These are phyloP conservation scores for Solanum sejunctum DNA, from an alignment of 257 asterid species.

Conservation along the genomic window DNA sequence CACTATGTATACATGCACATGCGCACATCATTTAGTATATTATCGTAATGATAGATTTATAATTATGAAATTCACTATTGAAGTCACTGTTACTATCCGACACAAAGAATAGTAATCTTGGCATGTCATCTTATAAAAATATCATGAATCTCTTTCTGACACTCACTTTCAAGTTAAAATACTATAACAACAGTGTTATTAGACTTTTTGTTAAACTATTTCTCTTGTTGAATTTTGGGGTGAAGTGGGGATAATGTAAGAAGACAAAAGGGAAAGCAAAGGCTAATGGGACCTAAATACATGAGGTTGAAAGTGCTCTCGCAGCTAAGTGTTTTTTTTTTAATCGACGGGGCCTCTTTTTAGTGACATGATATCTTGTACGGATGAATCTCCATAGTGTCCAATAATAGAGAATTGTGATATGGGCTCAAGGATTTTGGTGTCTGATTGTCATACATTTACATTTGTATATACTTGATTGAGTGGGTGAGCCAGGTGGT, in stretches of 20 bases:
- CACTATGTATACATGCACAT: too few species aligned
- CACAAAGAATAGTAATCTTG: neutral
- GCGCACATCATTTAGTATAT: neutral
- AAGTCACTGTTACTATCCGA: neutral
- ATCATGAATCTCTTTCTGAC: neutral
- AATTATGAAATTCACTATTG: neutral
- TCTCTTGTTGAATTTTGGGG: neutral
- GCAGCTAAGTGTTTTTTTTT: conserved; percentile 2
- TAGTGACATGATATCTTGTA: conserved; percentile 11
- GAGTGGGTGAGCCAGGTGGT: neutral
- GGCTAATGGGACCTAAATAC: neutral
- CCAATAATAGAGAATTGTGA: neutral
- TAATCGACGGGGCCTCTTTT: conserved; percentile 5
- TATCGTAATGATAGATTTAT: neutral
- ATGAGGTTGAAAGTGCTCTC: neutral
- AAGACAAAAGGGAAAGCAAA: neutral
- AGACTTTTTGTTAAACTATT: neutral
- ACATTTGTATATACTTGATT: neutral
- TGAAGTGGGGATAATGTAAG: neutral
- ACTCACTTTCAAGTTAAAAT: neutral
- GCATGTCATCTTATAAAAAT: neutral
- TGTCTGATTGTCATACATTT: conserved; percentile 8
- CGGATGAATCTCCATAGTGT: neutral
- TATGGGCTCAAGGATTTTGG: conserved; percentile 2
- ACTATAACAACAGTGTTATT: neutral